Evolutionary conservation across 1,139 yeast genomes (phyloP).

Genomic region (Kluyveromyces sp.): DNA sequence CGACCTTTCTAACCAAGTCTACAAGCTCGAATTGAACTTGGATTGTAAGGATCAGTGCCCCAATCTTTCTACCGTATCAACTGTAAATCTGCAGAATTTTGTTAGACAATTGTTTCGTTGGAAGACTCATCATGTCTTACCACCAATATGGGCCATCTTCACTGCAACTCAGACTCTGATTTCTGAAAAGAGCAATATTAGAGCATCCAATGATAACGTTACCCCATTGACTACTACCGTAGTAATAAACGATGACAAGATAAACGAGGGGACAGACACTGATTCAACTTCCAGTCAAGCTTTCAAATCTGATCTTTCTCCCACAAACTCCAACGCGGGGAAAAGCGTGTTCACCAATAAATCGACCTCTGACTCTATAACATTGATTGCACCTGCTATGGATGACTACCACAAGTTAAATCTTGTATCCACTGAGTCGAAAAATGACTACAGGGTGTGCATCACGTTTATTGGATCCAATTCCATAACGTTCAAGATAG

Average conservation of each 20-base stretch:
- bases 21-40: constrained; percentile 15
- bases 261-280: neutral
- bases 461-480: constrained; percentile 49
- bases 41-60: constrained; percentile 16
- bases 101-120: constrained; percentile 25
- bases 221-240: constrained; percentile 7
- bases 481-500: constrained; percentile 42
- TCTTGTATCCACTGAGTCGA: constrained; percentile 27
- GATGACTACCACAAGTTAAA: constrained; percentile 34
- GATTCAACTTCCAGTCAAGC: neutral
- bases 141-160: constrained; percentile 61
- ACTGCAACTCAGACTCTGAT: constrained; percentile 56
- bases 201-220: constrained; percentile 9
- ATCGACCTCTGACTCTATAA: constrained; percentile 22
- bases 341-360: constrained; percentile 24
- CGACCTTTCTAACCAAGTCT: constrained; percentile 18
- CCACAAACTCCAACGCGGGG: constrained; percentile 38
- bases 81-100: constrained; percentile 28
- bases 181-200: constrained; percentile 26
- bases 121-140: constrained; percentile 22
- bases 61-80: constrained; percentile 10
- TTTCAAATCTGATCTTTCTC: constrained; percentile 11
- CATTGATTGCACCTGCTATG: constrained; percentile 37
- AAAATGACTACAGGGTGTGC: constrained; percentile 36
- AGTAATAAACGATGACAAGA: constrained; percentile 3